phyloP scores from a whole-genome alignment of 2,329 filamentous ascomycete genomes.

The Dactylellina sp. region DNA sequence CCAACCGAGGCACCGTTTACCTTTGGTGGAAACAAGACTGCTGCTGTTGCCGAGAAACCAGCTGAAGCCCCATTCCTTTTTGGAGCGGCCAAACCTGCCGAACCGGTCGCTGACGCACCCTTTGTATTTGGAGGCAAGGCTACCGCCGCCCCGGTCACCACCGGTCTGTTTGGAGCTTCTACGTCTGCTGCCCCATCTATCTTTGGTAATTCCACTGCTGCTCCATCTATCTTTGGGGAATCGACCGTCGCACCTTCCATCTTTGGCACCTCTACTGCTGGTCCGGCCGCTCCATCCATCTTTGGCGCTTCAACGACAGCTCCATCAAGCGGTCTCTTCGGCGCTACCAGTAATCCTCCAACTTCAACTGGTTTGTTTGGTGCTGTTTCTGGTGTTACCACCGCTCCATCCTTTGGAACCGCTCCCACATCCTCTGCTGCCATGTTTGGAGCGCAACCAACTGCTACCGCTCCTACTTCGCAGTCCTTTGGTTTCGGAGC shows the following conservation, averaged over 20 bases:
- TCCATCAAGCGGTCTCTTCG: slow-evolving; percentile 21
- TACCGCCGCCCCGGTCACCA: slow-evolving; percentile 18
- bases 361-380: slow-evolving; percentile 46
- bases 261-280: slow-evolving; percentile 32
- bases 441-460: slow-evolving; percentile 15
- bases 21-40: slow-evolving; percentile 31
- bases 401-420: slow-evolving; percentile 38
- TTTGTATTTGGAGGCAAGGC: slow-evolving; percentile 40
- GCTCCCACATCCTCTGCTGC: slow-evolving; percentile 29
- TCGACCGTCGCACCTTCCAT: slow-evolving; percentile 22
- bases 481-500: slow-evolving; percentile 35
- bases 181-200: slow-evolving; percentile 8
- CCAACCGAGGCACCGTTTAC: slow-evolving; percentile 17
- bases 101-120: slow-evolving; percentile 17
- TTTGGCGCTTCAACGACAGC: slow-evolving; percentile 34
- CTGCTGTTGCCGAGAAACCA: slow-evolving; percentile 1
- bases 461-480: slow-evolving; percentile 15
- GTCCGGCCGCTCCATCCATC: slow-evolving; percentile 15
- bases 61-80: slow-evolving; percentile 28
- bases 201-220: slow-evolving; percentile 37
- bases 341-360: slow-evolving; percentile 38
- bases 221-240: slow-evolving; percentile 28
- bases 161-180: slow-evolving; percentile 23
- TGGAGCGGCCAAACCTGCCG: slow-evolving; percentile 23
- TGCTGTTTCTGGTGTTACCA: slow-evolving; percentile 41